Conservation (phyloP, 495 filamentous ascomycete species). For the Pyrenula massariospora region DNA sequence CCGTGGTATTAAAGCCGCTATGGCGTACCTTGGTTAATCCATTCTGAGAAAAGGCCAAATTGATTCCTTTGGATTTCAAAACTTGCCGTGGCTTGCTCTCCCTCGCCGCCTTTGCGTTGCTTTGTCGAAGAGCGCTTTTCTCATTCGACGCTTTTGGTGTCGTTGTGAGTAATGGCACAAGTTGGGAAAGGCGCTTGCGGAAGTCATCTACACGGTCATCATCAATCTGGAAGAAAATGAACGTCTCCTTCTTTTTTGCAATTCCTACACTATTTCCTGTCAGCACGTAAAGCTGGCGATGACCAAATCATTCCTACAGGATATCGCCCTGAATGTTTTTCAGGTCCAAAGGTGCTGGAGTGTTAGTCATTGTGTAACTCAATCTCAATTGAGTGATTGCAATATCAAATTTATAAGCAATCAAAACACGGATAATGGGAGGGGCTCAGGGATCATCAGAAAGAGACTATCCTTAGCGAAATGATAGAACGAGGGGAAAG, state of each 20-base stretch:
- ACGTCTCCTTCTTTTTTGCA: constrained; percentile 19
- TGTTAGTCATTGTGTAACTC: too few species aligned
- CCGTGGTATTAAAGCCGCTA: not conserved
- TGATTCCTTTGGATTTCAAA: constrained; percentile 10
- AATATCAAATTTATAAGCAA: too few species aligned
- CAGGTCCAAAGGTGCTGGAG: constrained; percentile 8
- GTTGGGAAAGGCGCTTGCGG: constrained; percentile 10
- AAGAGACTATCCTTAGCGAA: too few species aligned
- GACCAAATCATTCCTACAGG: constrained; percentile 3
- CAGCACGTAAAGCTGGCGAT: not conserved
- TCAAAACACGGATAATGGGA: too few species aligned
- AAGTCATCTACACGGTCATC: constrained; percentile 12
- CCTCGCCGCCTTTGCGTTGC: constrained; percentile 3
- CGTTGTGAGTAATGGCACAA: constrained; percentile 15
- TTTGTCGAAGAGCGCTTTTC: constrained; percentile 3
- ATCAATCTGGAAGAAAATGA: constrained; percentile 20
- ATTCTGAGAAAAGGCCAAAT: constrained; percentile 19
- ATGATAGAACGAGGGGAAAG: too few species aligned
- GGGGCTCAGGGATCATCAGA: too few species aligned
- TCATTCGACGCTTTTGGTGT: constrained; percentile 9
- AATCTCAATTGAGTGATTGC: too few species aligned
- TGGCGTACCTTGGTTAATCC: constrained; percentile 16
- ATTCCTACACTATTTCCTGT: constrained; percentile 16
- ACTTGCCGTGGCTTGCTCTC: not conserved
- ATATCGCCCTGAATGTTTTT: constrained; percentile 12